Evolutionary conservation across 2,329 filamentous ascomycete species (phyloP), one percentile per base, ranked within the genome.

Genomic region (Aspergillus sp.): DNA sequence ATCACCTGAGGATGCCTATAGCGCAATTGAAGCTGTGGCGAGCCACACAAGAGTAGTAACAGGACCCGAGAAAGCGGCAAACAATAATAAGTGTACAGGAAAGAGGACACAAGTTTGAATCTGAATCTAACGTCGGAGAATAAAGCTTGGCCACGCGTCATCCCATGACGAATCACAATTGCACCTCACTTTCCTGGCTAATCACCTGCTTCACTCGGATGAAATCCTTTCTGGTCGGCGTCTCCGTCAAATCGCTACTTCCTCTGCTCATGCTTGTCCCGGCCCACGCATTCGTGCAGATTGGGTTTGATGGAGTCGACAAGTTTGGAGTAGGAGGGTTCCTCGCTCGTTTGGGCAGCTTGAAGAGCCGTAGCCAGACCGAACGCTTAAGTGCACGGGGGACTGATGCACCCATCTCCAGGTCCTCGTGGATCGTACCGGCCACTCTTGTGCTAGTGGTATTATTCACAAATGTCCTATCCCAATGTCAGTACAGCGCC

Each of bases 171-270:
- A 40, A 13, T 58, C 47, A 65, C n/a, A 56, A 20, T 9, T 62
- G 56, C 32, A 65, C 11, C 56, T 69, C 64, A 17, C 62, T 68
- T 52, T 69, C 61, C 55, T 71, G 69, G 36, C 57, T 62, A 36
- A 71, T 69, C 2, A 69, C 65, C 45, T 67, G 68, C 52, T 65
- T 68, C 5, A 71, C 60, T 31, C 61, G 64, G 45, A 71, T 71
- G 25, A 62, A 62, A 14, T 61, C 61, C 11, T 55, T 56, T 23
- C 32, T 51, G 4, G 31, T 23, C n/a, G 57, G 50, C 2, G 49
- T 49, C 11, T 29, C 32, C 0, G 53, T 55, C 17, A 61, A 46
- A 17, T 69, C 66, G 38, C 56, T 54, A 34, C 64, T 69, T 1
- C 51, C 50, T 9, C 61, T 59, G n/a, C 57, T 64, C 41, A 56